Base-by-base conservation (phyloP, 192 early-diverging fungal genomes). In the Coemansia sp. region DNA sequence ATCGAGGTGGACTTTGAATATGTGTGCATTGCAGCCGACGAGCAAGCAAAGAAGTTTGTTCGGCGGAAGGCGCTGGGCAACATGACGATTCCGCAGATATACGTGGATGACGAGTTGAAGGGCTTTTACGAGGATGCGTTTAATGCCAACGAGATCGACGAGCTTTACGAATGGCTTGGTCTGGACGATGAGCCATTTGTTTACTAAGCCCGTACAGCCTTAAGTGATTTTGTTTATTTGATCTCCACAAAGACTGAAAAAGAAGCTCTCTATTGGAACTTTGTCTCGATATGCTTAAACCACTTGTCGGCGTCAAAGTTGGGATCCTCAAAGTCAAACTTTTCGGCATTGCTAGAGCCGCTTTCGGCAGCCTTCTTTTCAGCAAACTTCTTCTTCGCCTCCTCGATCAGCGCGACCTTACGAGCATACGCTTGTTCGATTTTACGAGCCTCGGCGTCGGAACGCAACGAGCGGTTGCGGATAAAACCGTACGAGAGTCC, bases 1-100 rank as follows among this genome's bases (percentile, higher is more conserved):
- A 59, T 67, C 46, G 73, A 79, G 32, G 64, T 82, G 11, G 78
- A 76, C 50, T 82, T 73, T 74, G 78, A 79, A 44, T 82, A 77
- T 41, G 66, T 80, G 11, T 71, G 75, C 53, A 65, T 80, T 34
- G 81, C 81, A 1, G 66, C 66, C 0, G 74, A 82, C 58, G 74
- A 82, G 49, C 36, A 62, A 37, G 81, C 78, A 11, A 82, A 82
- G 40, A 52, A 52, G 50, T 80, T 77, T 34, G 53, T 82, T 66
- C 66, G 70, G 60, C 56, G 72, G 44, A 82, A 82, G 66, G 57
- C 74, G 31, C 56, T 62, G 9, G 74, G 70, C 11, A 71, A 74
- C 38, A 82, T 68, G 71, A 66, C 66, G 0, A 71, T 80, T 45
- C 81, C 81, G 11, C 73, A 76, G 62, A 40, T 82, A 1, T 77